Percentiles rank a stretch among this genome's conserved stretches.
phyloP scores from a whole-genome alignment of 1,139 yeast species.

The Hyphopichia burtonii region DNA sequence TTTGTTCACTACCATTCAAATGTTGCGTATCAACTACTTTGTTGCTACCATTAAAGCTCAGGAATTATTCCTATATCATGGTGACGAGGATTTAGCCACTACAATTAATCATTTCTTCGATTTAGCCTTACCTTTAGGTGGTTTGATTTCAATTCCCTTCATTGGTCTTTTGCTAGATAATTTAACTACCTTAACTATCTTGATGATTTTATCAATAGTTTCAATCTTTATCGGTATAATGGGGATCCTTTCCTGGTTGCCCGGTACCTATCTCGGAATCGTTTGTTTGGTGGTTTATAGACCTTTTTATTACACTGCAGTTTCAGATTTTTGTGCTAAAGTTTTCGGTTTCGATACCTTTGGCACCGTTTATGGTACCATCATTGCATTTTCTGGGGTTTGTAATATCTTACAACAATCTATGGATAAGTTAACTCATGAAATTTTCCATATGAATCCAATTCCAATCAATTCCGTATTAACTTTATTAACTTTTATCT shows the following conservation, averaged over 20 bases:
- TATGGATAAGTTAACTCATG: conserved; percentile 70
- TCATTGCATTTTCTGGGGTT: conserved; percentile 77
- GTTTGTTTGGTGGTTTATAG: conserved; percentile 75
- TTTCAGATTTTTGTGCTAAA: conserved; percentile 87
- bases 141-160: conserved; percentile 79
- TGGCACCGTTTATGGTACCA: conserved; percentile 87
- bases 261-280: conserved; percentile 62
- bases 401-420: conserved; percentile 71
- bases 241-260: conserved; percentile 58
- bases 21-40: conserved; percentile 87
- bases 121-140: conserved; percentile 83
- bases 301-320: conserved; percentile 90
- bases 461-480: conserved; percentile 66
- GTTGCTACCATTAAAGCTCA: conserved; percentile 86
- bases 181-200: conserved; percentile 58
- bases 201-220: conserved; percentile 50
- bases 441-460: conserved; percentile 68
- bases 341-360: conserved; percentile 91
- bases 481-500: conserved; percentile 49
- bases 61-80: conserved; percentile 61
- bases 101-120: conserved; percentile 74
- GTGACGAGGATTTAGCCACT: conserved; percentile 52
- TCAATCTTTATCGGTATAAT: conserved; percentile 65
- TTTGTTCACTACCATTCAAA: conserved; percentile 76
- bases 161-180: conserved; percentile 82